phyloP scores from a whole-genome alignment of 371 early-diverging fungal genomes.

The Entomophthora muscae region DNA sequence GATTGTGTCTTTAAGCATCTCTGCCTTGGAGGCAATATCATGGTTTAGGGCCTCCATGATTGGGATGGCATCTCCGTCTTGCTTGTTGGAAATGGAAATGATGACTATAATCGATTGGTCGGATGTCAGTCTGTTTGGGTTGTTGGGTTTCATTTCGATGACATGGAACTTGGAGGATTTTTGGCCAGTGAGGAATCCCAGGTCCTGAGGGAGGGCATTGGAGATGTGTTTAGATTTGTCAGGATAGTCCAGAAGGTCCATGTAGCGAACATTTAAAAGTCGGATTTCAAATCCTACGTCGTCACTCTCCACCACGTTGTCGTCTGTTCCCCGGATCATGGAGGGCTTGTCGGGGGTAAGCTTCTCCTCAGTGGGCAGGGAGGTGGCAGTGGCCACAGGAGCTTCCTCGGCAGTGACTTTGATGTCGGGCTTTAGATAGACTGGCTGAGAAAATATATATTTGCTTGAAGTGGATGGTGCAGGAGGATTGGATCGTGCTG shows the following conservation, averaged over 20 bases:
- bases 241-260: background rate
- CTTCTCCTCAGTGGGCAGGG: background rate
- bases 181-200: background rate
- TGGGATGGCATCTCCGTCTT: background rate
- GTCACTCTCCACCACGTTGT: background rate
- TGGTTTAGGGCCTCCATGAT: background rate
- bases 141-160: background rate
- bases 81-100: background rate
- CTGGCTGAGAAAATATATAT: background rate
- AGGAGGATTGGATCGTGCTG: too few species aligned
- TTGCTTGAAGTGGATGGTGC: too few species aligned
- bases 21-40: background rate
- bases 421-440: background rate
- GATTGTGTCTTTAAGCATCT: background rate
- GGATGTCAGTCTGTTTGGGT: background rate
- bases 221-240: background rate
- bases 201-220: background rate
- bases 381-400: background rate
- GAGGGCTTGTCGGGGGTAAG: background rate
- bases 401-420: background rate
- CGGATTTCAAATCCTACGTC: background rate
- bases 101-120: background rate
- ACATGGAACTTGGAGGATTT: background rate
- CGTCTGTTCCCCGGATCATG: background rate
- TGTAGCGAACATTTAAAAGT: background rate